Conservation (phyloP, 2,329 filamentous ascomycete genomes). For the Verruconis gallopava region DNA sequence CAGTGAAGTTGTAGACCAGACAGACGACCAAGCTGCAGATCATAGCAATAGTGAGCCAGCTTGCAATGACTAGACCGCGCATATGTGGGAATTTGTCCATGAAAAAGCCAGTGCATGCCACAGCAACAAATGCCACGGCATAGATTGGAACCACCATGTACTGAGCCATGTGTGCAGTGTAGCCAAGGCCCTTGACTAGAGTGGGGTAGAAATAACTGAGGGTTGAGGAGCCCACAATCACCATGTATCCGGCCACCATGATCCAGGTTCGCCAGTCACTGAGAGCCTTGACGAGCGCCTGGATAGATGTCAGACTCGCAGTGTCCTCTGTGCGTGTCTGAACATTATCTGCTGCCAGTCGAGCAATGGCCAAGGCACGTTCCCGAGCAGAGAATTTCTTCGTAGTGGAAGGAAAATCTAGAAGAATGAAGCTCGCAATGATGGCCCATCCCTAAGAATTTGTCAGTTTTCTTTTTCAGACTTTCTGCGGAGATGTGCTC, state of each 20-base stretch:
- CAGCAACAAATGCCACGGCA: constrained; percentile 38
- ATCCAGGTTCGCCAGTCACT: constrained; percentile 35
- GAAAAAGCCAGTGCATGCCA: constrained; percentile 33
- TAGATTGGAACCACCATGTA: constrained; percentile 42
- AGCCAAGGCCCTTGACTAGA: constrained; percentile 39
- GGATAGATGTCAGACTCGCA: constrained; percentile 23
- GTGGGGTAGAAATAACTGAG: constrained; percentile 44
- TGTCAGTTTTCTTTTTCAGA: constrained; percentile 14
- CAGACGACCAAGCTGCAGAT: constrained; percentile 28
- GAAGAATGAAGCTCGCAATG: constrained; percentile 28
- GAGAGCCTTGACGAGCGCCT: constrained; percentile 28
- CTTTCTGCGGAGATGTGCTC: constrained; percentile 24
- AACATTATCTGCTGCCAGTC: constrained; percentile 30
- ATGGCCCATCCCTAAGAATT: not conserved
- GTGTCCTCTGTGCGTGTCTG: constrained; percentile 21
- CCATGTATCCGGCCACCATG: constrained; percentile 38
- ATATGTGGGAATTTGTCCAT: constrained; percentile 33
- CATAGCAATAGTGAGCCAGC: constrained; percentile 32
- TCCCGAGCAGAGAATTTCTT: constrained; percentile 30
- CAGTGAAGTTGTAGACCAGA: constrained; percentile 37
- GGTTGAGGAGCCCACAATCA: constrained; percentile 36
- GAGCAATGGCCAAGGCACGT: constrained; percentile 29
- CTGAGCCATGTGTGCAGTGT: constrained; percentile 32
- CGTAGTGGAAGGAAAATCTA: constrained; percentile 37
- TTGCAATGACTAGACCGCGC: constrained; percentile 36